phyloP scores from a whole-genome alignment of 2,329 filamentous ascomycete species.

The Lasiodiplodia gonubiensis region DNA sequence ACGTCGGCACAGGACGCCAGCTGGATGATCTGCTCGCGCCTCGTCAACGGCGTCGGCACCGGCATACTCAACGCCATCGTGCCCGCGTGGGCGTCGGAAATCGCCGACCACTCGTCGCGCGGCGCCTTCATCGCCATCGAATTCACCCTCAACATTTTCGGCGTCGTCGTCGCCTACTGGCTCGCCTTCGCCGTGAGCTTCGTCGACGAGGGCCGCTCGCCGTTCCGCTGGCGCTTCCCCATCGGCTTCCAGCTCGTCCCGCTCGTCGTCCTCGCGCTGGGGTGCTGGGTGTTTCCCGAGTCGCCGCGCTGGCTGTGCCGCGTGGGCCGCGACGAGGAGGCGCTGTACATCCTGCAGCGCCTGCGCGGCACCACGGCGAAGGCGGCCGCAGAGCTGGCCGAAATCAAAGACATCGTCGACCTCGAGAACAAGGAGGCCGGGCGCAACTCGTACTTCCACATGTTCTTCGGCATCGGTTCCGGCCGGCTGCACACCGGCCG shows the following conservation, averaged over 20 bases:
- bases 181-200: slow-evolving; percentile 51
- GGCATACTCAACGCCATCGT: slow-evolving; percentile 74
- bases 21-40: slow-evolving; percentile 73
- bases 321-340: slow-evolving; percentile 69
- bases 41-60: slow-evolving; percentile 69
- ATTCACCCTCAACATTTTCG: slow-evolving; percentile 75
- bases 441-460: slow-evolving; percentile 65
- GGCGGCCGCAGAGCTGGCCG: slow-evolving; percentile 69
- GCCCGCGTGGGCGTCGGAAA: slow-evolving; percentile 75
- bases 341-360: slow-evolving; percentile 67
- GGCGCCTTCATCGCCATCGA: slow-evolving; percentile 74
- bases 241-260: slow-evolving; percentile 73
- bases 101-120: slow-evolving; percentile 68
- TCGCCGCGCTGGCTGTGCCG: slow-evolving; percentile 72
- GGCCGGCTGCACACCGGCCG: slow-evolving; percentile 70
- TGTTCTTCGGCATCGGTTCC: slow-evolving; percentile 70
- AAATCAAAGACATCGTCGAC: slow-evolving; percentile 68
- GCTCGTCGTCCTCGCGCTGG: slow-evolving; percentile 60
- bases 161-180: slow-evolving; percentile 67
- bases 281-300: slow-evolving; percentile 72
- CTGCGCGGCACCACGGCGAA: slow-evolving; percentile 64
- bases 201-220: slow-evolving; percentile 62
- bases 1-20: slow-evolving; percentile 67
- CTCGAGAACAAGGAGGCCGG: slow-evolving; percentile 59
- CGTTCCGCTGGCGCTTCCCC: slow-evolving; percentile 71